phyloP scores from a whole-genome alignment of 2,329 filamentous ascomycete genomes.

The Colletotrichum noveboracense region DNA sequence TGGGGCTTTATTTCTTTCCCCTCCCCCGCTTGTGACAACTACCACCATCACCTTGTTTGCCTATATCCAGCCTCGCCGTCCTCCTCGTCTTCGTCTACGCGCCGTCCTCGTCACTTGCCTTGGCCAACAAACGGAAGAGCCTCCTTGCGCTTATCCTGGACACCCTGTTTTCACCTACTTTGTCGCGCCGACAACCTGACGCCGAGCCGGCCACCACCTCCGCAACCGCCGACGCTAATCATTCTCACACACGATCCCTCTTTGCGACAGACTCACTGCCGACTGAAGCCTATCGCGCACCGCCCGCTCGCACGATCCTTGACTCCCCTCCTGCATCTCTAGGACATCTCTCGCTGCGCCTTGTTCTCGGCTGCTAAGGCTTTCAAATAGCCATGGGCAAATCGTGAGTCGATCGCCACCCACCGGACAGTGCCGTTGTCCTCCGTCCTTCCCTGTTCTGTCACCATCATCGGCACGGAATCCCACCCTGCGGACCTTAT shows the following conservation, averaged over 20 bases:
- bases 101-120: not conserved
- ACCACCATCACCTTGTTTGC: not conserved
- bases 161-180: not conserved
- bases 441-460: not conserved
- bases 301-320: not conserved
- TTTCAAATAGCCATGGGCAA: constrained; percentile 44
- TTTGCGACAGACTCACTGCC: not conserved
- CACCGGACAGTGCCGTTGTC: not conserved
- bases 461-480: not conserved
- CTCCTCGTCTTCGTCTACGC: not conserved
- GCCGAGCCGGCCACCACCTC: not conserved
- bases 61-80: not conserved
- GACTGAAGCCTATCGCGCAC: not conserved
- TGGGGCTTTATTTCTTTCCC: constrained; percentile 12
- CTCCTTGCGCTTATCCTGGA: not conserved
- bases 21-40: constrained; percentile 10
- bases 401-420: constrained; percentile 41
- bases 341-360: not conserved
- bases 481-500: not conserved
- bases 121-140: not conserved
- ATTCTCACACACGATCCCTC: not conserved
- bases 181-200: not conserved
- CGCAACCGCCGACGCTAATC: not conserved
- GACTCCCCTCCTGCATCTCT: not conserved
- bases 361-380: not conserved